phyloP scores from a whole-genome alignment of 2,329 filamentous ascomycete genomes.

The Exophiala bonariae region DNA sequence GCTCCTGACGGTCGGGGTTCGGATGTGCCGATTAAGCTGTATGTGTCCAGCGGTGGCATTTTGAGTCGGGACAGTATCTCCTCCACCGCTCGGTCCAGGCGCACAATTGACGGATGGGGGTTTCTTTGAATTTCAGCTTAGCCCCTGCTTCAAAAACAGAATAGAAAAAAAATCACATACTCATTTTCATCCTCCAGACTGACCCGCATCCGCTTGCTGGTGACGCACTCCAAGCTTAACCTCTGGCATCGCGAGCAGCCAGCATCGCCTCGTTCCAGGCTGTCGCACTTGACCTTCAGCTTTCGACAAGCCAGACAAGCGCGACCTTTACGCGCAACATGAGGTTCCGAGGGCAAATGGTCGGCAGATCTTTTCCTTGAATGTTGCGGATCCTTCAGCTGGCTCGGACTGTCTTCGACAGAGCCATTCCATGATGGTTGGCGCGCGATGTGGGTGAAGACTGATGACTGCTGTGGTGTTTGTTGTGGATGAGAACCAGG shows the following conservation, averaged over 20 bases:
- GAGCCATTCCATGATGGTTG: constrained; percentile 17
- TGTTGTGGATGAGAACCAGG: too few species aligned
- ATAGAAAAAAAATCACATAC: background rate
- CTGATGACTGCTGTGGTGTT: too few species aligned
- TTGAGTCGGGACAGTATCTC: constrained; percentile 26
- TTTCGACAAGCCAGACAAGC: constrained; percentile 29
- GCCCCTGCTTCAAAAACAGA: too few species aligned
- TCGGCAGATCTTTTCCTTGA: constrained; percentile 23
- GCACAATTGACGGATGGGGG: constrained; percentile 24
- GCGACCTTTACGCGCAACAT: constrained; percentile 27
- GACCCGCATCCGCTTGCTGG: constrained; percentile 24
- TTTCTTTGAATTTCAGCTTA: constrained; percentile 7
- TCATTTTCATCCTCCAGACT: constrained; percentile 26
- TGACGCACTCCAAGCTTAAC: constrained; percentile 27
- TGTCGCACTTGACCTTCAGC: constrained; percentile 29
- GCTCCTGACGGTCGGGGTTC: background rate
- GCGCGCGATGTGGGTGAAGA: too few species aligned
- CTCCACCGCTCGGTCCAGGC: constrained; percentile 27
- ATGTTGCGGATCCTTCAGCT: constrained; percentile 9
- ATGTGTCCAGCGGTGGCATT: constrained; percentile 25
- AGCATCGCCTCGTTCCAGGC: constrained; percentile 24
- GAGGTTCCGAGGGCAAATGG: constrained; percentile 21
- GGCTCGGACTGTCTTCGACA: constrained; percentile 5
- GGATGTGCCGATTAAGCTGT: background rate
- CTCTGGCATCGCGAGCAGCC: constrained; percentile 29